Evolutionary conservation across 2,329 filamentous ascomycete species (phyloP), one percentile per base, ranked within the genome.

Genomic region (Neonectria punicea): DNA sequence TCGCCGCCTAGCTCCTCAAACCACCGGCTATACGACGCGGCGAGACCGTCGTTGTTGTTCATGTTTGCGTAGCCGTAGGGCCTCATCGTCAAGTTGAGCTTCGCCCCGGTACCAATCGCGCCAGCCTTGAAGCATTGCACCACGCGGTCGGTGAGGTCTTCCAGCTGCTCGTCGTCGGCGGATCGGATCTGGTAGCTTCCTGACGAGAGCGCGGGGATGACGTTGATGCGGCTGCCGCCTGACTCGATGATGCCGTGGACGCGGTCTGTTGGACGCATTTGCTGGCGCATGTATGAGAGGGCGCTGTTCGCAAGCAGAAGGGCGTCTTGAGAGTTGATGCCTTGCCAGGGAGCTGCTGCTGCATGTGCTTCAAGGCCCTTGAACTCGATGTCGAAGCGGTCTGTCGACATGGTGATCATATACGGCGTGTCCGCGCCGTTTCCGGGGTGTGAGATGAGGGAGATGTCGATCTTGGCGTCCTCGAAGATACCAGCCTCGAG

Each of bases 161-260:
- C 69, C 0, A 72, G 47, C 2, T 71, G 63, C 5, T 66, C 62
- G 10, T 70, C 62, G 70, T 85, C 78, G 59, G 83, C 79, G 46
- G 80, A 85, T 25, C 87, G 88, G 70, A 89, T 83, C 44, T 85
- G 86, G 70, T 80, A 88, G 6, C 89, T 90, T 72, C 85, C 85
- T 44, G 84, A 86, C 20, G 87, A 86, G 5, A 90, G 89, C 1
- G 63, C 64, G 0, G 73, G 73, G 1, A 75, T 74, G 34, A 75
- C 63, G 5, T 75, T 75, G 5, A 70, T 70, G 0, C 71, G 67
- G 0, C 28, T 61, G n/a, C 70, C 70, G 0, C 65, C 70, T 1
- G 69, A 68, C 2, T 64, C 47, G 9, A 73, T 66, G 20, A 72
- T 70, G 1, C 70, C 69, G 2, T 73, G 70, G 4, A 73, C 60